Conservation (phyloP, 73 alveolate genomes). For the Breviolum minutum region DNA sequence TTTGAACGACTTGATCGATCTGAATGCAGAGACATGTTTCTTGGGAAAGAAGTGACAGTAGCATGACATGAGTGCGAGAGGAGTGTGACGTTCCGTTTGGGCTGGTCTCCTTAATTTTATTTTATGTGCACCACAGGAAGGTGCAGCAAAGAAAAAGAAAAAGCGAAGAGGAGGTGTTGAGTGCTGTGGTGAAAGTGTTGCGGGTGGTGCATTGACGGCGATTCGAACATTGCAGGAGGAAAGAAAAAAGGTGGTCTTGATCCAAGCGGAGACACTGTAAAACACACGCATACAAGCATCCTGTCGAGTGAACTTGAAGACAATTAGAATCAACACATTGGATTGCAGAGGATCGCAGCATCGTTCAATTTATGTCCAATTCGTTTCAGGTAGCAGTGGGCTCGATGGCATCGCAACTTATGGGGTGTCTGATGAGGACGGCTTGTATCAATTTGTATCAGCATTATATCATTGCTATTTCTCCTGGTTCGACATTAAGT, state of each 20-base stretch:
- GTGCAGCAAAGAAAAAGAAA: constrained; percentile 24
- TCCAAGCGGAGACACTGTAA: background rate
- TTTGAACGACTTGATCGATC: background rate
- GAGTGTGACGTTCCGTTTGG: too few species aligned
- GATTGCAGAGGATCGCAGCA: too few species aligned
- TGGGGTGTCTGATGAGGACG: constrained; percentile 70
- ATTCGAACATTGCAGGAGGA: background rate
- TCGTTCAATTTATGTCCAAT: background rate
- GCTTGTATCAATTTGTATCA: too few species aligned
- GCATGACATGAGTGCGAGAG: too few species aligned
- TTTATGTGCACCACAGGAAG: background rate
- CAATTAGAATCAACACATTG: too few species aligned
- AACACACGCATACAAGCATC: too few species aligned
- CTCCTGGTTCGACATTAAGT: background rate
- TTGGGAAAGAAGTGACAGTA: too few species aligned
- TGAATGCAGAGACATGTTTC: too few species aligned
- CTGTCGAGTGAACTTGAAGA: too few species aligned
- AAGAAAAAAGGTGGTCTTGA: constrained; percentile 28
- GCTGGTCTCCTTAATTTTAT: too few species aligned
- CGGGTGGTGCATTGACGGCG: background rate
- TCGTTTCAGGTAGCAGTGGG: constrained; percentile 36
- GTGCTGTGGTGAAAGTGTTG: background rate
- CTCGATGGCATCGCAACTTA: constrained; percentile 66
- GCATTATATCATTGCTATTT: too few species aligned
- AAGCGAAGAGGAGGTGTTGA: constrained; percentile 14